These are phyloP conservation scores for Bryopsis sp. DNA, from an alignment of 139 green algal genomes.

Conservation along the genomic window DNA sequence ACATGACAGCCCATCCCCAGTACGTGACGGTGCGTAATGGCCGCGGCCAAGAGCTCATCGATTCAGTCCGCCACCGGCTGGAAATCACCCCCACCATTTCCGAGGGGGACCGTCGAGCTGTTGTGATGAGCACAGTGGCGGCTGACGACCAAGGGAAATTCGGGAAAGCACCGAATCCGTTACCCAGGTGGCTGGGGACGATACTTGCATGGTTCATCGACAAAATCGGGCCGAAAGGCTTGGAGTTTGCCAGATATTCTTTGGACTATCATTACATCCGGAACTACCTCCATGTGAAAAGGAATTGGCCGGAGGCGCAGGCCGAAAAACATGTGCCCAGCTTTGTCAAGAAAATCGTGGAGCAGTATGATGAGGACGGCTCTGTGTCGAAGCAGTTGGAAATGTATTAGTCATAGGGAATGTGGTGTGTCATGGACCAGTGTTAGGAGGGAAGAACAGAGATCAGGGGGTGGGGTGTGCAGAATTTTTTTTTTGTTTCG, in stretches of 20 bases:
- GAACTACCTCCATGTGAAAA: constrained; percentile 80
- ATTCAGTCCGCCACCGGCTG: constrained; percentile 33
- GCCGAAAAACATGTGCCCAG: constrained; percentile 56
- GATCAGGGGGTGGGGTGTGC: too few species aligned
- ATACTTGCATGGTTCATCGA: constrained; percentile 68
- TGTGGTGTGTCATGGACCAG: too few species aligned
- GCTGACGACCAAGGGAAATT: constrained; percentile 89
- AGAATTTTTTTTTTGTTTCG: too few species aligned
- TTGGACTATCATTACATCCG: constrained; percentile 96
- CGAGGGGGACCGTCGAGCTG: constrained; percentile 41
- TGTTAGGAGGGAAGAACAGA: too few species aligned
- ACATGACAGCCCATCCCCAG: constrained; percentile 86
- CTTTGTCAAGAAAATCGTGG: constrained; percentile 64
- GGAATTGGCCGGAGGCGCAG: constrained; percentile 38
- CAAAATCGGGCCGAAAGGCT: constrained; percentile 75
- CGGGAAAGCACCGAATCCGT: constrained; percentile 61
- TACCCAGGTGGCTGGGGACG: constrained; percentile 71
- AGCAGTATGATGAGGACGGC: constrained; percentile 79
- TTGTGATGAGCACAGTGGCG: constrained; percentile 89
- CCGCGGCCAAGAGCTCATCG: constrained; percentile 71
- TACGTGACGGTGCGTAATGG: constrained; percentile 87
- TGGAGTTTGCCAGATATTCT: constrained; percentile 94
- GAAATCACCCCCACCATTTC: constrained; percentile 38
- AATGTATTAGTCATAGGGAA: too few species aligned
- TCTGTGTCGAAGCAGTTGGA: too few species aligned